A percentile compares a stretch with the other conserved stretches of the same genome.
phyloP scores from a whole-genome alignment of 371 early-diverging fungal species.

The Apophysomyces variabilis region DNA sequence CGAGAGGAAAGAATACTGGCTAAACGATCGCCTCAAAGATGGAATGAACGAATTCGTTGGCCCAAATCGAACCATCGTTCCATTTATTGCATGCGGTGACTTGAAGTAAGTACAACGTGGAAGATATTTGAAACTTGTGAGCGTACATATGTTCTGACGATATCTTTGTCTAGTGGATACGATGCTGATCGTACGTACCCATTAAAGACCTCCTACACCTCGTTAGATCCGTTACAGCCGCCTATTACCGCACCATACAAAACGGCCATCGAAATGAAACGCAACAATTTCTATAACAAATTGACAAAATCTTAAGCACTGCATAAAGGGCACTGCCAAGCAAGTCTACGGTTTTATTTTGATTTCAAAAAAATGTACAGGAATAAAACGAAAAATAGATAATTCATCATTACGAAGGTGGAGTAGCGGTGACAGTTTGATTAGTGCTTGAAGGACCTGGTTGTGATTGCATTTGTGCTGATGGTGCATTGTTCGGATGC shows the following conservation, averaged over 20 bases:
- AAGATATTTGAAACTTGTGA: not conserved
- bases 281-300: slow-evolving; percentile 73
- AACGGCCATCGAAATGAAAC: slow-evolving; percentile 82
- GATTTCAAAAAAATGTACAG: slow-evolving; percentile 2
- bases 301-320: slow-evolving; percentile 42
- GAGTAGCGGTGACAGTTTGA: not conserved
- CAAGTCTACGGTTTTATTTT: not conserved
- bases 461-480: slow-evolving; percentile 26
- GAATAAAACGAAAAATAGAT: slow-evolving; percentile 5
- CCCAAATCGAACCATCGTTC: slow-evolving; percentile 80
- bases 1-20: too few relatives aligned
- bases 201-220: slow-evolving; percentile 62
- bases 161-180: slow-evolving; percentile 60
- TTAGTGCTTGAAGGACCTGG: not conserved
- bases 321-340: slow-evolving; percentile 4
- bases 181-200: slow-evolving; percentile 86
- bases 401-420: slow-evolving; percentile 5
- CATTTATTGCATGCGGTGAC: slow-evolving; percentile 94
- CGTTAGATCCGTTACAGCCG: slow-evolving; percentile 79
- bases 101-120: slow-evolving; percentile 54
- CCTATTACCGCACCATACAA: slow-evolving; percentile 93
- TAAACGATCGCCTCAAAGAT: slow-evolving; percentile 26
- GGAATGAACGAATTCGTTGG: slow-evolving; percentile 68
- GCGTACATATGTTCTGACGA: too few relatives aligned
- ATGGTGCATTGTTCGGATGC: slow-evolving; percentile 26